phyloP scores from a whole-genome alignment of 1,139 yeast genomes.

The Scheffersomyces lignicola region DNA sequence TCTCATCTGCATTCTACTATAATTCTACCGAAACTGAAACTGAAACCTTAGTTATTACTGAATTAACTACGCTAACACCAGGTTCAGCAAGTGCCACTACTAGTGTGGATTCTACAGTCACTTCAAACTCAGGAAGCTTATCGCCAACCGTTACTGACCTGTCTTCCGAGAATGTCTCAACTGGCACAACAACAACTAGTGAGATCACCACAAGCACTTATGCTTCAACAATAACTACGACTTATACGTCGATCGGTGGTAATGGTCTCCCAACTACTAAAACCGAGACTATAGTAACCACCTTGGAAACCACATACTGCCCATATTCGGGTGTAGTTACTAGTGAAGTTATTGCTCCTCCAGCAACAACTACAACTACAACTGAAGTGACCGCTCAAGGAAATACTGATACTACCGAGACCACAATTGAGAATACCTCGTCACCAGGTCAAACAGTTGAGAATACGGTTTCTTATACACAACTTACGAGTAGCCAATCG shows the following conservation, averaged over 20 bases:
- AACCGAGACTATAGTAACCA: constrained; percentile 3
- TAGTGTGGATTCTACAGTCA: too few species aligned
- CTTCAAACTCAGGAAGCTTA: too few species aligned
- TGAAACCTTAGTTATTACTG: constrained; percentile 1
- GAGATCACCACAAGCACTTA: constrained; percentile 1
- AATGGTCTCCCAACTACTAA: constrained; percentile 3
- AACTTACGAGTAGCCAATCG: background rate
- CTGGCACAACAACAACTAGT: background rate
- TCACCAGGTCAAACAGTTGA: too few species aligned
- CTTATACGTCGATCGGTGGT: background rate
- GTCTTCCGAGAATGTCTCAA: background rate
- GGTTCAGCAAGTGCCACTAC: background rate
- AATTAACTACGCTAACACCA: background rate
- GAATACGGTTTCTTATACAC: background rate
- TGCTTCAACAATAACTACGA: constrained; percentile 1
- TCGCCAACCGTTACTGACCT: too few species aligned
- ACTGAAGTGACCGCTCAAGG: background rate
- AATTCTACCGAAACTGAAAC: constrained; percentile 2
- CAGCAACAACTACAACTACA: background rate
- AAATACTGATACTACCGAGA: background rate
- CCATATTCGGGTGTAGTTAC: constrained; percentile 1
- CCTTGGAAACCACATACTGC: constrained; percentile 3
- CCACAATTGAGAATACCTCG: background rate
- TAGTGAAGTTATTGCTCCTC: background rate
- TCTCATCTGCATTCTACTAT: background rate